Percentiles rank a stretch among this genome's conserved stretches.
These are phyloP conservation scores for Curvularia spicifera DNA, from an alignment of 2,329 filamentous ascomycete species.

Conservation along the genomic window DNA sequence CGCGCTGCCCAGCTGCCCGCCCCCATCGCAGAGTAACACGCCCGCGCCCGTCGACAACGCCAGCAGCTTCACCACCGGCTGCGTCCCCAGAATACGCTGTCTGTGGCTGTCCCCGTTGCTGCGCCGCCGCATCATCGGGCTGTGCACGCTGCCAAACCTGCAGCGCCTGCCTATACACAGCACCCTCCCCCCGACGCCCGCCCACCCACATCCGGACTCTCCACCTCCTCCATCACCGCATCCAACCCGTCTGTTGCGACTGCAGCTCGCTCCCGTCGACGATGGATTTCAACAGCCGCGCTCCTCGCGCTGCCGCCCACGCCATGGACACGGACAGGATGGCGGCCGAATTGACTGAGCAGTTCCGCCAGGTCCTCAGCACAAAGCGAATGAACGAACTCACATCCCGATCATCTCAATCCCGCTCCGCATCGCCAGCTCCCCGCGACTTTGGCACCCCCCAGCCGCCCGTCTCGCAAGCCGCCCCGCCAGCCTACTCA, in stretches of 20 bases:
- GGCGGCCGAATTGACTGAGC: slow-evolving; percentile 78
- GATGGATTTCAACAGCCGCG: slow-evolving; percentile 46
- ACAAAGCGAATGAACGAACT: slow-evolving; percentile 87
- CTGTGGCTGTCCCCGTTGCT: slow-evolving; percentile 22
- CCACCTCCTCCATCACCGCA: slow-evolving; percentile 13
- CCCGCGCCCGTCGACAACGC: not conserved
- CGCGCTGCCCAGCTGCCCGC: slow-evolving; percentile 20
- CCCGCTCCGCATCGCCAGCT: slow-evolving; percentile 66
- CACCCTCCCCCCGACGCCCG: slow-evolving; percentile 9
- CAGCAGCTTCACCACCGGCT: not conserved
- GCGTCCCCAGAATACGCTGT: slow-evolving; percentile 20
- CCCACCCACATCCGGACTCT: slow-evolving; percentile 18
- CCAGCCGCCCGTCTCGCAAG: slow-evolving; percentile 42
- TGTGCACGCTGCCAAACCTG: slow-evolving; percentile 29
- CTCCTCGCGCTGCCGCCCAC: slow-evolving; percentile 34
- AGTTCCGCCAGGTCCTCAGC: slow-evolving; percentile 86
- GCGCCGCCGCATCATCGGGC: slow-evolving; percentile 31
- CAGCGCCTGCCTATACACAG: slow-evolving; percentile 22
- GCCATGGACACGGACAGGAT: slow-evolving; percentile 41
- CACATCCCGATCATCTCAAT: slow-evolving; percentile 63
- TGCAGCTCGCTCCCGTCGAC: slow-evolving; percentile 28
- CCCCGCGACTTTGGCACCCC: slow-evolving; percentile 56
- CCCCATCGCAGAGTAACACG: not conserved
- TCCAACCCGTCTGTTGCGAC: slow-evolving; percentile 19
- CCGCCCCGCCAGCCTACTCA: slow-evolving; percentile 64